Conservation (phyloP, 1,284 basidiomycete genomes). For the Cutaneotrichosporon sp. region DNA sequence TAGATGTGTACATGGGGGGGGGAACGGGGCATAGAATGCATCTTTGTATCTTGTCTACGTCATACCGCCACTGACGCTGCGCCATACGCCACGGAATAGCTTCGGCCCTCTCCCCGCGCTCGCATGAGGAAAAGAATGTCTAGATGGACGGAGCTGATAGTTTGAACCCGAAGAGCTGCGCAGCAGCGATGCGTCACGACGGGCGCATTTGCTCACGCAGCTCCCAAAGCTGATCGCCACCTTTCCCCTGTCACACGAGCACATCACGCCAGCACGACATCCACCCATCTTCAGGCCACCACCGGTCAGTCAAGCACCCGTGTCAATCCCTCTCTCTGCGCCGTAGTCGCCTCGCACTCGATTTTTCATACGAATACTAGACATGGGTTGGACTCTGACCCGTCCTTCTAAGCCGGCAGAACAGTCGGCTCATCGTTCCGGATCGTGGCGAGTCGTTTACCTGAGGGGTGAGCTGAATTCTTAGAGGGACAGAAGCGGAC, state of each 20-base stretch:
- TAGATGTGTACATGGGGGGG: conserved; percentile 9
- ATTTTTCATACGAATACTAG: conserved; percentile 9
- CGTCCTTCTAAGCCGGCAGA: neutral
- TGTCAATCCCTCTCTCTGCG: neutral
- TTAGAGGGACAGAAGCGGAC: neutral
- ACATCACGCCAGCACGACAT: neutral
- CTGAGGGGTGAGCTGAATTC: conserved; percentile 3
- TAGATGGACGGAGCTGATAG: neutral
- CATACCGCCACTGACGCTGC: neutral
- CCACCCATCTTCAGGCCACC: neutral
- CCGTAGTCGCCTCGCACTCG: conserved; percentile 10
- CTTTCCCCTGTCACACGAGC: neutral
- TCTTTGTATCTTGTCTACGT: neutral
- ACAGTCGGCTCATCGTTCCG: conserved; percentile 3
- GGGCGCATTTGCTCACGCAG: neutral
- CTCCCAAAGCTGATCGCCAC: neutral
- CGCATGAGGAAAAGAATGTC: neutral
- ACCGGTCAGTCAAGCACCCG: neutral
- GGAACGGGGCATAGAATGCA: neutral
- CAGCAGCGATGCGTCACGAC: neutral
- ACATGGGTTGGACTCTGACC: conserved; percentile 2
- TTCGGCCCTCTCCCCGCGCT: neutral
- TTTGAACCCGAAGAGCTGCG: too few relatives aligned
- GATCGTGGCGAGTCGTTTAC: conserved; percentile 17
- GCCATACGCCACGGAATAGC: neutral